Conservation (phyloP, 176 grass and related monocot species). For the Hyparrhenia diplandra region DNA sequence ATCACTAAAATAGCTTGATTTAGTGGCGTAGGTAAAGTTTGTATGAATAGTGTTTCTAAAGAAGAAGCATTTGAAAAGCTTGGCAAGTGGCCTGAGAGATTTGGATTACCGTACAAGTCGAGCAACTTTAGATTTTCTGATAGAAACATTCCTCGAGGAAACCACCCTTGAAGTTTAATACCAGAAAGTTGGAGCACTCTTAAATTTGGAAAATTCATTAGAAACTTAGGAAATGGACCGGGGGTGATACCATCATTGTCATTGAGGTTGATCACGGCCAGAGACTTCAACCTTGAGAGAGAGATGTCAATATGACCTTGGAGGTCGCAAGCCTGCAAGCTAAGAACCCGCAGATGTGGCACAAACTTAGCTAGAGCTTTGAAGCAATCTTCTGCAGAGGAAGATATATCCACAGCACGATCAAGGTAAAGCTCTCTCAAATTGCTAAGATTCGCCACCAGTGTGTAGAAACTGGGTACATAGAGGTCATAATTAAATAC, state of each 20-base stretch:
- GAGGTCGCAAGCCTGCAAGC: too few species aligned
- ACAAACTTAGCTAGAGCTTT: too few species aligned
- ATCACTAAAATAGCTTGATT: background rate
- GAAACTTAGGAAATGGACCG: background rate
- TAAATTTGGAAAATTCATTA: slow-evolving; percentile 1
- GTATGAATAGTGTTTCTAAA: slow-evolving; percentile 5
- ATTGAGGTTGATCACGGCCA: too few species aligned
- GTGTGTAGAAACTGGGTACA: too few species aligned
- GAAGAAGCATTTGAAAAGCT: background rate
- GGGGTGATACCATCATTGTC: background rate
- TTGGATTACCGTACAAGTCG: slow-evolving; percentile 21
- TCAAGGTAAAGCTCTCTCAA: too few species aligned
- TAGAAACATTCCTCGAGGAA: slow-evolving; percentile 18
- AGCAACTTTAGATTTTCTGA: slow-evolving; percentile 13
- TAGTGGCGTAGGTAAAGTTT: background rate
- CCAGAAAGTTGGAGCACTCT: background rate
- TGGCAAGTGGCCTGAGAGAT: slow-evolving; percentile 13
- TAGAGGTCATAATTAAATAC: too few species aligned
- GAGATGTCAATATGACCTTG: too few species aligned
- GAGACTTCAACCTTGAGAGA: too few species aligned
- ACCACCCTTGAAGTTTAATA: slow-evolving; percentile 16
- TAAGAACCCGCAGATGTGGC: too few species aligned
- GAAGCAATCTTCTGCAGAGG: too few species aligned
- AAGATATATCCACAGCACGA: too few species aligned
- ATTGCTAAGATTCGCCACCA: too few species aligned